Evolutionary conservation across 2,329 filamentous ascomycete genomes (phyloP).

Genomic region (Colletotrichum sp.): DNA sequence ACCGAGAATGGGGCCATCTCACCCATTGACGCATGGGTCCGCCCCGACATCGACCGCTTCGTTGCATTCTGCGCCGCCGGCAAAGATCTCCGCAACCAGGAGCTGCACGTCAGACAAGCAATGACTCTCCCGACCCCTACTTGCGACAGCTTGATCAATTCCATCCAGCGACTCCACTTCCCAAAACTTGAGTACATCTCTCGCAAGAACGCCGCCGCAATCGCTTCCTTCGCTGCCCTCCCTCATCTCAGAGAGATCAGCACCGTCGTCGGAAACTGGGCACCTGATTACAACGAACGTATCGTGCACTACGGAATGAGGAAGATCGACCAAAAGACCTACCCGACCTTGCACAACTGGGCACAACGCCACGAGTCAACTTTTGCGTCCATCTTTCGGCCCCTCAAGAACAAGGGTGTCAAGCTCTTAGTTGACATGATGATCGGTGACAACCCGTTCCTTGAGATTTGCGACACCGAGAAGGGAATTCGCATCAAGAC

Average conservation of each 20-base stretch:
- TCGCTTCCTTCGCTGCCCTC: not conserved
- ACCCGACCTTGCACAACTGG: not conserved
- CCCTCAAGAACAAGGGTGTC: not conserved
- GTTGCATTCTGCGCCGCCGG: no score
- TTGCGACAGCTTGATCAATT: not conserved
- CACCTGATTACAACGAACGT: not conserved
- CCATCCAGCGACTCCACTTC: no score
- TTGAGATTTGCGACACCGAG: not conserved
- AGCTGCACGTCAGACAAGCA: not conserved
- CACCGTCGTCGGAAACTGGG: accelerated
- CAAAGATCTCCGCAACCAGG: no score
- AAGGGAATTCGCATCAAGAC: not conserved
- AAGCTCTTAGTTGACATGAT: not conserved
- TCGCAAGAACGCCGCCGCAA: no score
- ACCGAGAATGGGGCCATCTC: not conserved
- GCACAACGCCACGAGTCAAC: no score
- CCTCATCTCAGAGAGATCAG: not conserved
- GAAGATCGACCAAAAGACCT: not conserved
- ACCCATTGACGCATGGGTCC: not conserved
- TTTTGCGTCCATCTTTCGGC: not conserved
- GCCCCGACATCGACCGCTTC: not conserved
- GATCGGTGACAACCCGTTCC: not conserved
- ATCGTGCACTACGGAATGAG: not conserved
- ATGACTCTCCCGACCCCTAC: not conserved
- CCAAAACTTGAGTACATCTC: no score